phyloP scores from a whole-genome alignment of 176 grass and related monocot genomes.

The Aegilops speltoides region DNA sequence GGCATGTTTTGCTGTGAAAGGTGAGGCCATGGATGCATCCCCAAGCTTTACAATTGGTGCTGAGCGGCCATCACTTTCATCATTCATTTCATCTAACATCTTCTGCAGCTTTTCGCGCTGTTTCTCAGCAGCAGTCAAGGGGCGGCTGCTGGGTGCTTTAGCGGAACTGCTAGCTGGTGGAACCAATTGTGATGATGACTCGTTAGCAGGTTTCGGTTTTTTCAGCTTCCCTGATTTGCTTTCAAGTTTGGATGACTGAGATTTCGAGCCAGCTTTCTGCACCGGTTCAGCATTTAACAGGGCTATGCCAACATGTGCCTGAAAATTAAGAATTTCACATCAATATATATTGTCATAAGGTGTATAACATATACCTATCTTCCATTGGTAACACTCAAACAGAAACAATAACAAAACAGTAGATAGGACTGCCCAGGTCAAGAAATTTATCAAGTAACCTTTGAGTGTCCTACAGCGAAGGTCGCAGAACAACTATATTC shows the following conservation, averaged over 20 bases:
- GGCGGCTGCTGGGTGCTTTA: conserved; percentile 47
- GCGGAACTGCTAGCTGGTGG: conserved; percentile 41
- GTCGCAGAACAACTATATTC: background rate
- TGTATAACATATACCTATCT: background rate
- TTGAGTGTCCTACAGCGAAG: background rate
- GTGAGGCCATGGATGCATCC: conserved; percentile 99
- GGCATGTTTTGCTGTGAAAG: conserved; percentile 97
- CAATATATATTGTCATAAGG: conserved; percentile 20
- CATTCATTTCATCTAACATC: conserved; percentile 97
- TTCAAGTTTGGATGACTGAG: conserved; percentile 69
- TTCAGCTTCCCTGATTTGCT: conserved; percentile 70
- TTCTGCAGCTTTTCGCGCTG: conserved; percentile 86
- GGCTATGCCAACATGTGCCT: conserved; percentile 95
- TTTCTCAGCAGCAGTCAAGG: conserved; percentile 72
- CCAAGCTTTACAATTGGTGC: conserved; percentile 81
- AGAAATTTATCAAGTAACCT: conserved; percentile 15
- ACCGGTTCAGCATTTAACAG: conserved; percentile 82
- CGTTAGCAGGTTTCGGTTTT: conserved; percentile 56
- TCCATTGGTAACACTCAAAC: background rate
- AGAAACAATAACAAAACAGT: background rate
- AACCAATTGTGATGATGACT: conserved; percentile 49
- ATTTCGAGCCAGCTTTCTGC: conserved; percentile 59
- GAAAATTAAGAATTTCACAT: conserved; percentile 23
- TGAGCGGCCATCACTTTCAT: conserved; percentile 73
- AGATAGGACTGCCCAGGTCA: background rate